These are phyloP conservation scores for Medicago arabica DNA, from an alignment of 306 rosid species.

Conservation along the genomic window DNA sequence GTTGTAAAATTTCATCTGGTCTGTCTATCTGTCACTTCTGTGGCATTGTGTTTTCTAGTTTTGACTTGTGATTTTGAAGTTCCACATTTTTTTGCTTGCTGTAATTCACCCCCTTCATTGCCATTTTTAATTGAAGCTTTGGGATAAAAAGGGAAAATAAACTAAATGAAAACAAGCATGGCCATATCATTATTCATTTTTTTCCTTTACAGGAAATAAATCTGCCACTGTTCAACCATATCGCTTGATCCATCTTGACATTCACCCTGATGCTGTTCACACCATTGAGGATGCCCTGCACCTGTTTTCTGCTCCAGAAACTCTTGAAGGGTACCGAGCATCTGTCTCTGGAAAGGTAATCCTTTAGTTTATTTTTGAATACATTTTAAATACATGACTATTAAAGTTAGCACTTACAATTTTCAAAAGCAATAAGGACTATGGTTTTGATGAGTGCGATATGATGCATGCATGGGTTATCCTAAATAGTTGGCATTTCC, in stretches of 20 bases:
- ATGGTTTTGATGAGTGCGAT: slow-evolving; percentile 4
- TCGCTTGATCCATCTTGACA: slow-evolving; percentile 91
- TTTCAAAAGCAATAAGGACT: not conserved
- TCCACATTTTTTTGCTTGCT: not conserved
- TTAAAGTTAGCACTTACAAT: not conserved
- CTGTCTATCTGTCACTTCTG: not conserved
- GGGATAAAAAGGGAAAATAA: not conserved
- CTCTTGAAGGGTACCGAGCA: slow-evolving; percentile 88
- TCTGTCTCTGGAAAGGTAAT: slow-evolving; percentile 81
- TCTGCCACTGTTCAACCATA: slow-evolving; percentile 88
- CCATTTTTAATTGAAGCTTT: not conserved
- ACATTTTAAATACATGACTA: not conserved
- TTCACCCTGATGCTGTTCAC: slow-evolving; percentile 70
- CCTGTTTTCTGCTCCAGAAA: slow-evolving; percentile 87
- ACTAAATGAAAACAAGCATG: not conserved
- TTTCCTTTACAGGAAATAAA: slow-evolving; percentile 46
- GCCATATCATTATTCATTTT: not conserved
- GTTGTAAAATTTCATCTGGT: slow-evolving; percentile 20
- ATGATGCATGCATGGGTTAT: not conserved
- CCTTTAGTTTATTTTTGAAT: slow-evolving; percentile 1
- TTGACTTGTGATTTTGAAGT: slow-evolving; percentile 18
- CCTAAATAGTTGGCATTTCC: not conserved
- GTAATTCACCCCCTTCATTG: not conserved
- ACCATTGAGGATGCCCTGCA: slow-evolving; percentile 87
- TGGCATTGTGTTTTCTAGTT: slow-evolving; percentile 13